Percentiles rank a stretch among this genome's conserved stretches.
Evolutionary conservation across 1,284 basidiomycete species (phyloP).

Genomic region (Stygiomarasmius scandens): DNA sequence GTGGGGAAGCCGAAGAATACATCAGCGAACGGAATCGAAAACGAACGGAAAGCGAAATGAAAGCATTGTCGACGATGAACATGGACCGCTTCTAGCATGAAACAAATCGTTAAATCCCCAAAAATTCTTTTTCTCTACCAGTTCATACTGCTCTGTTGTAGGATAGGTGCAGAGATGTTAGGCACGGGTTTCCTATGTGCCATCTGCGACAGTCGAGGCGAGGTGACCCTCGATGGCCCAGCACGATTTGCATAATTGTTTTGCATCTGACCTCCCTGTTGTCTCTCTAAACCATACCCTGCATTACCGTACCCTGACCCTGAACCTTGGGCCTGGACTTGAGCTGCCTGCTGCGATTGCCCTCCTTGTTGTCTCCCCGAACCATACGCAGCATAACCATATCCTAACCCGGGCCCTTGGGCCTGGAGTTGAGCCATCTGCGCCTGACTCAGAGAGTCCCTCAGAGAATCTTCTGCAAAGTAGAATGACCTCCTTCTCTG

Average conservation of each 20-base stretch:
- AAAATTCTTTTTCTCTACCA: conserved; percentile 47
- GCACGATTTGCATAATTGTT: conserved; percentile 20
- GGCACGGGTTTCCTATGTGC: conserved; percentile 46
- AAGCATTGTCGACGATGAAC: background rate
- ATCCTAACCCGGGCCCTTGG: background rate
- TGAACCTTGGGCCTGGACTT: background rate
- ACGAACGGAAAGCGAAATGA: background rate
- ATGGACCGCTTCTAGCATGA: background rate
- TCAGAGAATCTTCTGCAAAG: conserved; percentile 78
- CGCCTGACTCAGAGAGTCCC: conserved; percentile 30
- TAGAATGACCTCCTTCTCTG: conserved; percentile 77
- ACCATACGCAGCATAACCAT: background rate
- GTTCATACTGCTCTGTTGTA: conserved; percentile 74
- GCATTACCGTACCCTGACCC: background rate
- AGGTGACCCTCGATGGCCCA: conserved; percentile 4
- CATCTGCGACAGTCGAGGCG: conserved; percentile 46
- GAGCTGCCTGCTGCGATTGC: conserved; percentile 21
- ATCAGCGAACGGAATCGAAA: background rate
- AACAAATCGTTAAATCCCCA: background rate
- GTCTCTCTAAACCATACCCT: conserved; percentile 27
- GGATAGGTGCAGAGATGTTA: conserved; percentile 65
- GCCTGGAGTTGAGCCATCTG: background rate
- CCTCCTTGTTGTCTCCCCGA: conserved; percentile 39
- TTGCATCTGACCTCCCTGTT: conserved; percentile 35
- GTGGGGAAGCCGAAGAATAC: too few species aligned